Evolutionary conservation across 129 eudicot species (phyloP).

Genomic region (Centella asiatica): DNA sequence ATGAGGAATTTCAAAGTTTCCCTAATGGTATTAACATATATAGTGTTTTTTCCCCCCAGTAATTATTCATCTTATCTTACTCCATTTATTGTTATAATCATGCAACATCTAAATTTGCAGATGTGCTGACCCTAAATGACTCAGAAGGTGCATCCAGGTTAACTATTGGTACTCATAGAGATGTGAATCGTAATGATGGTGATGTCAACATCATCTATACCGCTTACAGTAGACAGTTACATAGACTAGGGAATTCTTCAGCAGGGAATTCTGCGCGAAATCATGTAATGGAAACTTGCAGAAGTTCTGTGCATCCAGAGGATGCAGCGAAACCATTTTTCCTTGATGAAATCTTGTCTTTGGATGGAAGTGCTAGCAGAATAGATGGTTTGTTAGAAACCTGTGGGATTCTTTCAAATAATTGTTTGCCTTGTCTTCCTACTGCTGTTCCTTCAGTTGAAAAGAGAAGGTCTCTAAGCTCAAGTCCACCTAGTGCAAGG

Average conservation of each 20-base stretch:
- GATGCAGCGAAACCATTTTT: constrained; percentile 38
- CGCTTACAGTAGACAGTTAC: constrained; percentile 15
- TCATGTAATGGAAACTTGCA: constrained; percentile 26
- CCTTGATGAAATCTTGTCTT: constrained; percentile 49
- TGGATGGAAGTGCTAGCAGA: constrained; percentile 23
- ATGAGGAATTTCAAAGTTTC: constrained; percentile 80
- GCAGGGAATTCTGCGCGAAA: constrained; percentile 20
- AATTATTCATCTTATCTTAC: not conserved
- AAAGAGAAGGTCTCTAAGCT: constrained; percentile 44
- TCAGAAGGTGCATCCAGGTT: constrained; percentile 43
- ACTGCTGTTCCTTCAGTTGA: constrained; percentile 39
- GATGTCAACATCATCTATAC: not conserved
- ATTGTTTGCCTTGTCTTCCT: constrained; percentile 72
- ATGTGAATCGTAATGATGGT: constrained; percentile 16
- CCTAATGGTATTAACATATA: constrained; percentile 44
- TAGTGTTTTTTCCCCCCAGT: not conserved
- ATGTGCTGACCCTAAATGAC: constrained; percentile 37
- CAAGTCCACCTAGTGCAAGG: constrained; percentile 58
- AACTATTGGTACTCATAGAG: constrained; percentile 25
- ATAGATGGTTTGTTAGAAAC: constrained; percentile 30
- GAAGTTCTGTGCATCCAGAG: constrained; percentile 27
- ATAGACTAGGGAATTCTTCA: constrained; percentile 18
- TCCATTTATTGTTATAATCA: not conserved
- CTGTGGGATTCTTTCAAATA: constrained; percentile 43
- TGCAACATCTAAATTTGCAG: constrained; percentile 30